Evolutionary conservation across 352 stramenopile genomes (phyloP), one percentile per base, ranked within the genome.

Genomic region (Phytophthora capsici): DNA sequence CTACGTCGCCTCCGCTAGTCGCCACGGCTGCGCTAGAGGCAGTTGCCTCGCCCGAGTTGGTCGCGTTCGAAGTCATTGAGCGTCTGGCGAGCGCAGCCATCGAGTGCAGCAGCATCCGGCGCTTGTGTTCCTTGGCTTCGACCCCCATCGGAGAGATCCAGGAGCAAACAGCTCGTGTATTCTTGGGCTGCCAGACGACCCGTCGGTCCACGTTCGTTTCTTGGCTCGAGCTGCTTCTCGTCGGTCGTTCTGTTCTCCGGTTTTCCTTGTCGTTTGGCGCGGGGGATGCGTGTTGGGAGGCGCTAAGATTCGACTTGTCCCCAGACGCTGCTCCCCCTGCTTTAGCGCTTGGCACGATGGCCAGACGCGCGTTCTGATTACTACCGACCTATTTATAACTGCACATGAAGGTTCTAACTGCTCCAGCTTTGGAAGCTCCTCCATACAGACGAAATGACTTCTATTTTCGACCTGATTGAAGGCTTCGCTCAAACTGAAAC

Each of bases 41-140:
- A 46, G 19, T 46, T 50, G 48, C 48, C n/a, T 6, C 44, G 34
- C 28, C 28, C 28, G 28, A 34, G 28, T 32, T 51, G 38, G 20
- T 54, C 30, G 32, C 30, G 12, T 40, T 63, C n/a, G 55, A 56
- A 17, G 48, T 70, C 12, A 60, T 53, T 10, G 19, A 66, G 22
- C 63, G 63, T 14, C 73, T 70, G 9, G 73, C 73, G 0, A 82
- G 59, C 17, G 63, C 49, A 22, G 75, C 69, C 63, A 83, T 82
- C 16, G 64, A 77, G 30, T 73, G 69, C 53, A 82, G 36, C 30
- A 81, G 66, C 57, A 73, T 59, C 13, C 57, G 60, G 19, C 57
- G 72, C 47, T 70, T 76, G 41, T 80, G 63, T 38, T 82, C 72
- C 41, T 71, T 67, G 23, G 57, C 57, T 20, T 79, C 61, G 28